phyloP scores from a whole-genome alignment of 306 rosid species.

The Medicago lupulina region DNA sequence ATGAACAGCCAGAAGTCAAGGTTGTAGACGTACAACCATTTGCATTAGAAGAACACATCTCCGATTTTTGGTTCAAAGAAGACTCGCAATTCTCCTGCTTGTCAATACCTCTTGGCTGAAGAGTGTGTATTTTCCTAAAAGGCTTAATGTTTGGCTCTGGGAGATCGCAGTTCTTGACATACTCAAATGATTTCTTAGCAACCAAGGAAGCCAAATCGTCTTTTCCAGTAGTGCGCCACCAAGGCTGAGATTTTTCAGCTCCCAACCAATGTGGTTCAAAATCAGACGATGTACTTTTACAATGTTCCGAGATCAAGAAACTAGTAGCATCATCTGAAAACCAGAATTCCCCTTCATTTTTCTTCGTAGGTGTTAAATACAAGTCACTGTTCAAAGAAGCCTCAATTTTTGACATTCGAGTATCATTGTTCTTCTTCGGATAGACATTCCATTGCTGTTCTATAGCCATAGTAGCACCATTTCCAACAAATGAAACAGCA shows the following conservation, averaged over 20 bases:
- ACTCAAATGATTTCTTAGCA: conserved; percentile 73
- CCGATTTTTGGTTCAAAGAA: conserved; percentile 53
- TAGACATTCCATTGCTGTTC: conserved; percentile 48
- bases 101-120: conserved; percentile 36
- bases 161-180: conserved; percentile 86
- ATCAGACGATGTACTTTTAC: conserved; percentile 53
- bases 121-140: conserved; percentile 24
- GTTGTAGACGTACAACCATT: conserved; percentile 53
- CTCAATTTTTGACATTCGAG: conserved; percentile 46
- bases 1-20: conserved; percentile 52
- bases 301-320: conserved; percentile 47
- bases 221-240: conserved; percentile 81
- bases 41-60: conserved; percentile 46
- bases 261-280: conserved; percentile 60
- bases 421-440: conserved; percentile 42
- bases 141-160: conserved; percentile 65
- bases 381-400: conserved; percentile 44
- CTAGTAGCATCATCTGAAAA: conserved; percentile 57
- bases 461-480: conserved; percentile 29
- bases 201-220: conserved; percentile 86
- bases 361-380: conserved; percentile 46
- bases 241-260: conserved; percentile 63
- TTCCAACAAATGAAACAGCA: conserved; percentile 43
- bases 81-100: conserved; percentile 45
- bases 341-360: conserved; percentile 53